Conservation (phyloP, 176 grass and related monocot species). For the Leersia perrieri region DNA sequence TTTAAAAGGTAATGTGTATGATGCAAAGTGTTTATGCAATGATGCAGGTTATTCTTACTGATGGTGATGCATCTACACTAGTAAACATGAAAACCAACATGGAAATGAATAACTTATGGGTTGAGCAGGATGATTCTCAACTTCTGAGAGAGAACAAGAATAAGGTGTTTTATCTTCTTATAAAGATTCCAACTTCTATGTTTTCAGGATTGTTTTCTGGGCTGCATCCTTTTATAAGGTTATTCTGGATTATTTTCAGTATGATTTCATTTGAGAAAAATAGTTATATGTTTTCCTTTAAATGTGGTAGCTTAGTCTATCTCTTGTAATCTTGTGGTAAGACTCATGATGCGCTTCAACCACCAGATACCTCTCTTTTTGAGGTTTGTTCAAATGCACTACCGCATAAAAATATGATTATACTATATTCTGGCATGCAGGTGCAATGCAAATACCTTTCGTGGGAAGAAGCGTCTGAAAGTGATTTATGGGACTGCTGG, state of each 20-base stretch:
- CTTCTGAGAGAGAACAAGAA: conserved; percentile 19
- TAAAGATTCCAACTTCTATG: not conserved
- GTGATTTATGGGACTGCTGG: conserved; percentile 38
- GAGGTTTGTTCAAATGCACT: conserved; percentile 3
- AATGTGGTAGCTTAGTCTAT: not conserved
- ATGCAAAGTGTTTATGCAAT: conserved; percentile 1
- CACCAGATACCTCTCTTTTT: not conserved
- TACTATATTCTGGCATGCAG: conserved; percentile 32
- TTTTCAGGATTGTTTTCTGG: no score
- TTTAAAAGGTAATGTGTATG: not conserved
- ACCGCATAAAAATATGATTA: not conserved
- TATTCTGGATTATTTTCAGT: conserved; percentile 2
- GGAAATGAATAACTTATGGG: conserved; percentile 56
- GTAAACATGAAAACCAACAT: conserved; percentile 81
- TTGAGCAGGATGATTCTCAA: conserved; percentile 7
- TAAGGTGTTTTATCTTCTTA: conserved; percentile 32
- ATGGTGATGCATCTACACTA: conserved; percentile 77
- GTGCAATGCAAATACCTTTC: conserved; percentile 83
- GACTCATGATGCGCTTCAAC: not conserved
- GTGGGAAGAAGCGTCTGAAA: conserved; percentile 79
- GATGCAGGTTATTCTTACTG: conserved; percentile 82
- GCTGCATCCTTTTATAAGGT: no score
- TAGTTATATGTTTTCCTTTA: not conserved
- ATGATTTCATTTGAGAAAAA: not conserved
- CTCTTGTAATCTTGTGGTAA: not conserved